Evolutionary conservation across 1,139 yeast species (phyloP).

Genomic region (Sugiyamaella novakii): DNA sequence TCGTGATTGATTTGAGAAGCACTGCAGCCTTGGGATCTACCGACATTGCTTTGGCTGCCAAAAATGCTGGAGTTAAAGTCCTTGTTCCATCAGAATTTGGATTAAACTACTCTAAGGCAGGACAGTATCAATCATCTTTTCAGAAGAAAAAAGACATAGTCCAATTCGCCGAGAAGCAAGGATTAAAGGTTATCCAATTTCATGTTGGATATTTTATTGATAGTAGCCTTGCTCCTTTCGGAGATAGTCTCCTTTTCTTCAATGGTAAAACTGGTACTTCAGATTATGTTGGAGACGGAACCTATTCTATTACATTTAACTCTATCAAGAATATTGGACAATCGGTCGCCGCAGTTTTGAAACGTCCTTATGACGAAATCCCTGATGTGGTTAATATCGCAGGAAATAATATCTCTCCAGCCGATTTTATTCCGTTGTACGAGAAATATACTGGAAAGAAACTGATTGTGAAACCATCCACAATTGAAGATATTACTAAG

Average conservation of each 20-base stretch:
- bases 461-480: constrained; percentile 38
- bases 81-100: constrained; percentile 69
- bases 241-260: constrained; percentile 15
- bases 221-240: constrained; percentile 24
- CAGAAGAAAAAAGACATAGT: constrained; percentile 48
- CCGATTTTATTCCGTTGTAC: constrained; percentile 48
- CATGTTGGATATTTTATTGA: constrained; percentile 49
- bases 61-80: constrained; percentile 50
- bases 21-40: constrained; percentile 20
- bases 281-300: constrained; percentile 44
- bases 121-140: constrained; percentile 45
- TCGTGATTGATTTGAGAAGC: constrained; percentile 50
- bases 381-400: constrained; percentile 52
- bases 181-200: constrained; percentile 56
- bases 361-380: constrained; percentile 45
- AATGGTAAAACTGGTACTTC: constrained; percentile 34
- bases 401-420: constrained; percentile 47
- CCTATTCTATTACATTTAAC: constrained; percentile 41
- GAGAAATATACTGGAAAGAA: constrained; percentile 48
- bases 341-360: constrained; percentile 48
- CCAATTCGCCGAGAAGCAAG: constrained; percentile 46
- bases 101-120: constrained; percentile 42
- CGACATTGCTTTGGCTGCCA: constrained; percentile 44
- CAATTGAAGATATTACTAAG: constrained; percentile 35
- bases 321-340: constrained; percentile 54